Evolutionary conservation across 225 moss, liverwort and hornwort genomes (phyloP), one percentile per base, ranked within the genome.

Genomic region (Sphagnum tenellum): DNA sequence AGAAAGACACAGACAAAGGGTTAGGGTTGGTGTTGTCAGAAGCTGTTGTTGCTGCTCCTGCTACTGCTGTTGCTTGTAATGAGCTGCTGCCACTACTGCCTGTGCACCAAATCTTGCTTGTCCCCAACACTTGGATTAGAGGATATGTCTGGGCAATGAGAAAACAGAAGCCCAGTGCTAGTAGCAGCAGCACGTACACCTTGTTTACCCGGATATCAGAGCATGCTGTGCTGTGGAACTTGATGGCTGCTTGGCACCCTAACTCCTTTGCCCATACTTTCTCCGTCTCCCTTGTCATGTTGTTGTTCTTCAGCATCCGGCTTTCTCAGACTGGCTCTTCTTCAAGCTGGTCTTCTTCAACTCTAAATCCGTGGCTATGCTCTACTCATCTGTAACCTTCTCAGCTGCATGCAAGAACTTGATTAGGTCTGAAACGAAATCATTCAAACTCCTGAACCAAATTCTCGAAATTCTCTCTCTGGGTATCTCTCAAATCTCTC

Each of bases 171-270:
- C 73, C 78, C 50, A 66, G 70, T 1, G 54, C 73, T 9, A 76
- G 67, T 48, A 85, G 49, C 7, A 85, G 47, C 10, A 51, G 44
- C 52, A 78, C 81, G 8, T 78, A 72, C 5, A 78, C 59, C 29
- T 29, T 29, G 75, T 71, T 78, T 8, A 84, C 63, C 44, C 84
- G 78, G 66, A 85, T 44, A n/a, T 78, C 78, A 6, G 62, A 60
- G 78, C 78, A 85, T 9, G 71, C 60, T 72, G 81, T 71, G 75
- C 75, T 76, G 45, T 73, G 81, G 44, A 81, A 67, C 45, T 53
- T 76, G 13, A 85, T 66, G 0, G 84, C 84, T 7, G 84, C 81
- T 60, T 85, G 84, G 62, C 84, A 85, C 1, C 76, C 78, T 0
- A 81, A 75, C 70, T 85, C 84, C 76, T 76, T 85, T 0, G 73